These are phyloP conservation scores for Apiospora koreana DNA, from an alignment of 2,329 filamentous ascomycete genomes.

Conservation along the genomic window DNA sequence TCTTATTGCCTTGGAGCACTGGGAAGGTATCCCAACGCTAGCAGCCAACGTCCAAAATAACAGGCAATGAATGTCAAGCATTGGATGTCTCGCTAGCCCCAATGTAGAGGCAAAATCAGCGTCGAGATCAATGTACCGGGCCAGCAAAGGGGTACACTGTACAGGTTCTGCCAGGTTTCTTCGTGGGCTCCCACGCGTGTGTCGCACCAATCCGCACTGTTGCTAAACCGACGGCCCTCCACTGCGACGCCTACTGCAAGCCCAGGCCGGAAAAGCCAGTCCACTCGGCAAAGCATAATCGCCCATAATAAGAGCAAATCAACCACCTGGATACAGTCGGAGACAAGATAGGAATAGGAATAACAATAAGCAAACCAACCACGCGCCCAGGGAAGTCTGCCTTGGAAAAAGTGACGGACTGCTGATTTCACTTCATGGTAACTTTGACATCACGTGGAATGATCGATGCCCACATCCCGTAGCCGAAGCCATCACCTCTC, in stretches of 20 bases:
- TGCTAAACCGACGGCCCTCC: not conserved
- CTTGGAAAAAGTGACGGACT: conserved; percentile 1
- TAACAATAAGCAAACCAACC: conserved; percentile 3
- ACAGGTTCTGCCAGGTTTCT: conserved; percentile 12
- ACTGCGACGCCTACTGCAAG: conserved; percentile 3
- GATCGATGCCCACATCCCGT: not conserved
- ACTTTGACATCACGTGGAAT: conserved; percentile 17
- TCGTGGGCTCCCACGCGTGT: not conserved
- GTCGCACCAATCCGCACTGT: conserved; percentile 13
- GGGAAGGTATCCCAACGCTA: conserved; percentile 16
- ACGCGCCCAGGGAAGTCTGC: too few species aligned
- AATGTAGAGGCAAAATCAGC: conserved; percentile 13
- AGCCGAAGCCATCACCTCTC: not conserved
- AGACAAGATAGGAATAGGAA: conserved; percentile 3
- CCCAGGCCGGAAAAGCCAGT: conserved; percentile 5
- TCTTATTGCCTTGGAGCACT: conserved; percentile 23
- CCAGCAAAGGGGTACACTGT: conserved; percentile 9
- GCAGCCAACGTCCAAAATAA: conserved; percentile 10
- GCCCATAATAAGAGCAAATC: not conserved
- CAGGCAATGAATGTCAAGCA: conserved; percentile 20
- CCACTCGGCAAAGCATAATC: conserved; percentile 13
- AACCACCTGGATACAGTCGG: not conserved
- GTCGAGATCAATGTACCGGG: conserved; percentile 12
- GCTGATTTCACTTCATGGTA: not conserved
- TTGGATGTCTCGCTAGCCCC: conserved; percentile 28